Evolutionary conservation across 1,139 yeast species (phyloP).

Genomic region (Geotrichum europaeum): DNA sequence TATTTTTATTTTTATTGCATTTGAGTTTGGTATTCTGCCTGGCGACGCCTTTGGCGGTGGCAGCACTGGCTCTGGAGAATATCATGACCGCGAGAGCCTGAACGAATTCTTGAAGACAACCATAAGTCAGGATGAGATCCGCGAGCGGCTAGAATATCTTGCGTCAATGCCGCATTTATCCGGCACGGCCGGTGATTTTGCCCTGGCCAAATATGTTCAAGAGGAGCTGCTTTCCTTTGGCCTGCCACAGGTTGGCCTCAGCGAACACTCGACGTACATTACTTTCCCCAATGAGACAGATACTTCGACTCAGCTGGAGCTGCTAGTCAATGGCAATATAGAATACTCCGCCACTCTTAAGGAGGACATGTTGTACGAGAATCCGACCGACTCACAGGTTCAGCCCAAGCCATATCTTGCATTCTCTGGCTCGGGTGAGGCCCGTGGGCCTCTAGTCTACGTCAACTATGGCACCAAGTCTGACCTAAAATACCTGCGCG

Average conservation of each 20-base stretch:
- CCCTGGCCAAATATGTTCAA: slow-evolving; percentile 60
- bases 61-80: slow-evolving; percentile 37
- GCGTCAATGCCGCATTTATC: slow-evolving; percentile 80
- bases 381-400: slow-evolving; percentile 13
- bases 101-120: slow-evolving; percentile 44
- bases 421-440: slow-evolving; percentile 53
- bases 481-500: slow-evolving; percentile 47
- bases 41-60: slow-evolving; percentile 40
- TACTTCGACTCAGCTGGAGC: slow-evolving; percentile 22
- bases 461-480: slow-evolving; percentile 57
- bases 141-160: slow-evolving; percentile 66
- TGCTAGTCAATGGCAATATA: slow-evolving; percentile 17
- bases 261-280: slow-evolving; percentile 48
- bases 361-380: slow-evolving; percentile 24
- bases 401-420: slow-evolving; percentile 55
- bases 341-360: slow-evolving; percentile 2
- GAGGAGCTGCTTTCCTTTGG: slow-evolving; percentile 56
- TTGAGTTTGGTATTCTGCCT: slow-evolving; percentile 48
- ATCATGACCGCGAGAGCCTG: slow-evolving; percentile 53
- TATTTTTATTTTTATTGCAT: slow-evolving; percentile 48
- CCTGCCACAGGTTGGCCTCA: slow-evolving; percentile 43
- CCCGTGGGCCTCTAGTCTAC: slow-evolving; percentile 49
- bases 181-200: slow-evolving; percentile 78
- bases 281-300: slow-evolving; percentile 47
- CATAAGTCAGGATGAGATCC: slow-evolving; percentile 52